These are phyloP conservation scores for Myriosclerotinia curreyana DNA, from an alignment of 2,329 filamentous ascomycete genomes.

Conservation along the genomic window DNA sequence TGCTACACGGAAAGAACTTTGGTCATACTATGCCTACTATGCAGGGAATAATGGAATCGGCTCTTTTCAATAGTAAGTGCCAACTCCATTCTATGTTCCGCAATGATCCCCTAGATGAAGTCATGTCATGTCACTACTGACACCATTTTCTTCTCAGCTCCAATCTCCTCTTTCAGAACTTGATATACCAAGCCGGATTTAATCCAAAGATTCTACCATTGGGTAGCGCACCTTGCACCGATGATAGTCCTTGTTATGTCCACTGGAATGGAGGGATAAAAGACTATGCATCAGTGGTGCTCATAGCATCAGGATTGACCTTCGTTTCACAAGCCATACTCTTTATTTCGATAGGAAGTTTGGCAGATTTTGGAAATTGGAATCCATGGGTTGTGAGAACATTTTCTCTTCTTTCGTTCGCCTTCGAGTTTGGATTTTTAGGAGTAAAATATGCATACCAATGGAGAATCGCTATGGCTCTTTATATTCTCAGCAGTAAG, in stretches of 20 bases:
- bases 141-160: conserved; percentile 27
- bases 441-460: conserved; percentile 32
- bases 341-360: conserved; percentile 35
- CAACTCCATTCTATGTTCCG: neutral
- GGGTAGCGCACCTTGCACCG: conserved; percentile 33
- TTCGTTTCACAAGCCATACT: conserved; percentile 35
- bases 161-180: conserved; percentile 38
- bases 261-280: conserved; percentile 37
- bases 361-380: conserved; percentile 39
- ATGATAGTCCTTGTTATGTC: conserved; percentile 37
- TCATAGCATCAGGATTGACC: conserved; percentile 36
- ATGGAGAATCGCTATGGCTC: conserved; percentile 37
- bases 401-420: conserved; percentile 36
- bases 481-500: conserved; percentile 38
- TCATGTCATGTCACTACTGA: conserved; percentile 18
- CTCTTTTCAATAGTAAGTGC: conserved; percentile 37
- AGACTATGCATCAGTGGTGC: conserved; percentile 35
- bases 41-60: conserved; percentile 39
- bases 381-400: conserved; percentile 38
- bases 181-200: conserved; percentile 39
- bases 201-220: conserved; percentile 38
- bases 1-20: conserved; percentile 35
- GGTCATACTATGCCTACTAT: conserved; percentile 38
- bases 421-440: conserved; percentile 38
- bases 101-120: neutral